Conservation (phyloP, 257 asterid genomes). For the Dorcoceras hygrometricum region DNA sequence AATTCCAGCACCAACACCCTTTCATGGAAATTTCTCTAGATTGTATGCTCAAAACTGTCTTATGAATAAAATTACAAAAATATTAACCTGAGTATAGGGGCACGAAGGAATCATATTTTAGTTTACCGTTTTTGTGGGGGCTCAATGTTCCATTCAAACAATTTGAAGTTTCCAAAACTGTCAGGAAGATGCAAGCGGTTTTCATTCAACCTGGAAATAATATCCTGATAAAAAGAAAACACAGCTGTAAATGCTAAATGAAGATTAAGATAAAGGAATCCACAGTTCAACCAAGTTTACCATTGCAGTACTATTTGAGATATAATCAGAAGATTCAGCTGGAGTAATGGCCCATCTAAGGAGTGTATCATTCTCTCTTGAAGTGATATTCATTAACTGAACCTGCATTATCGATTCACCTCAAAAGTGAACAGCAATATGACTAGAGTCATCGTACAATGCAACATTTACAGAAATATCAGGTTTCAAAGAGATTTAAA, state of each 20-base stretch:
- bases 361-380: constrained; percentile 60
- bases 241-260: constrained; percentile 15
- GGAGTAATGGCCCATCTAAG: constrained; percentile 74
- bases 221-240: constrained; percentile 44
- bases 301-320: constrained; percentile 65
- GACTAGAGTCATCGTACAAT: constrained; percentile 10
- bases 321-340: constrained; percentile 48
- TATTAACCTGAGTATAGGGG: constrained; percentile 10
- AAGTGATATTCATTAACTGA: constrained; percentile 52
- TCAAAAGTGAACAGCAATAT: constrained; percentile 25
- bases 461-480: constrained; percentile 21
- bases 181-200: constrained; percentile 57
- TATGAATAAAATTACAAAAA: background rate
- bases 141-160: constrained; percentile 60
- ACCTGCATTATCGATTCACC: constrained; percentile 59
- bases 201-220: constrained; percentile 54
- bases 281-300: constrained; percentile 36
- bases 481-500: constrained; percentile 7
- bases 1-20: background rate
- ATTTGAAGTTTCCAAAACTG: constrained; percentile 69
- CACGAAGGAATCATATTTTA: constrained; percentile 12
- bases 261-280: constrained; percentile 16
- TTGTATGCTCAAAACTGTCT: too few relatives aligned
- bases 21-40: background rate
- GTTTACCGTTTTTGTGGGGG: constrained; percentile 58